A percentile compares a stretch with the other conserved stretches of the same genome.
Conservation (phyloP, 2,329 filamentous ascomycete genomes). For the Cladobotryum mycophilum region DNA sequence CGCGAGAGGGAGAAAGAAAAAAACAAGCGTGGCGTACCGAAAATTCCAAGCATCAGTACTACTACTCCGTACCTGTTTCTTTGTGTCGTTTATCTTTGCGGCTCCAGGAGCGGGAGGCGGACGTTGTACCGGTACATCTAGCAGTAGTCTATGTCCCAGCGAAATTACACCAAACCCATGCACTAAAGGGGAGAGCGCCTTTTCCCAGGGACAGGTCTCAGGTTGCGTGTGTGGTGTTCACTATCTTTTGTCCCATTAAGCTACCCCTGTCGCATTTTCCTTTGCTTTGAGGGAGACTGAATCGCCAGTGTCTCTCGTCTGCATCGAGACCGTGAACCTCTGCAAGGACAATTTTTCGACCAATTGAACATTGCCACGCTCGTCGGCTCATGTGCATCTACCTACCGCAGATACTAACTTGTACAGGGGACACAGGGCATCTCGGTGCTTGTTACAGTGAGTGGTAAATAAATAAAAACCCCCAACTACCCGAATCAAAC, state of each 20-base stretch:
- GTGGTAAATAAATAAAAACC: slow-evolving; percentile 1
- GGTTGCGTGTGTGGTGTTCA: background rate
- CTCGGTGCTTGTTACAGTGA: background rate
- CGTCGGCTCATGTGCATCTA: background rate
- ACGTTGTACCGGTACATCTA: slow-evolving; percentile 18
- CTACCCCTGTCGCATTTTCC: background rate
- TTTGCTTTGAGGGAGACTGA: slow-evolving; percentile 1
- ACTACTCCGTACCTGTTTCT: no score
- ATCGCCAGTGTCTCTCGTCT: background rate
- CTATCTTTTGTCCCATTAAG: background rate
- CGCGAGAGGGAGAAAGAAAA: background rate
- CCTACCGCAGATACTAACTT: no score
- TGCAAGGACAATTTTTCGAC: background rate
- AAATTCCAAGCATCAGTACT: no score
- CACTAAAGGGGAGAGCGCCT: background rate
- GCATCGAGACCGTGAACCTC: background rate
- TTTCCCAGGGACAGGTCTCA: background rate
- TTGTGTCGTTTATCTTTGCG: background rate
- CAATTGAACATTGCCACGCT: slow-evolving; percentile 8
- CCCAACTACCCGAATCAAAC: background rate
- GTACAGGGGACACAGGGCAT: no score
- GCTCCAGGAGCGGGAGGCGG: background rate
- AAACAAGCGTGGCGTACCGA: no score
- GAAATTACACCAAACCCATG: slow-evolving; percentile 11
- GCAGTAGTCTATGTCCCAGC: slow-evolving; percentile 2